Base-by-base conservation (phyloP, 2,329 filamentous ascomycete genomes). In the Cladophialophora exuberans region DNA sequence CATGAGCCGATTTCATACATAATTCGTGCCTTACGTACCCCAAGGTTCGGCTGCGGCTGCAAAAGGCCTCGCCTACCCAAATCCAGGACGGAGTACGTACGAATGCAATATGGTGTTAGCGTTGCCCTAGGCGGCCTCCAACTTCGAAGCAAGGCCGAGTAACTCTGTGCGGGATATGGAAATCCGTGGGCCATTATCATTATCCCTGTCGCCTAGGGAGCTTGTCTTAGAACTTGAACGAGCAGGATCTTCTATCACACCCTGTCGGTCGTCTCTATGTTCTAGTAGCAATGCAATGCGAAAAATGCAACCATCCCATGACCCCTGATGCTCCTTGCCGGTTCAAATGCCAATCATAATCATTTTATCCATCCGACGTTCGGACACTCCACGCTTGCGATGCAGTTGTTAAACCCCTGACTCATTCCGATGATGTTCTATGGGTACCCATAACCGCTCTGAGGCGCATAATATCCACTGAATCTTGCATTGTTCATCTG, bases 401-500 rank as follows among this genome's bases (percentile, higher is more conserved):
- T 54, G 51, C 43, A 38, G 36, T n/a, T n/a, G n/a, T n/a, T 25
- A 54, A 22, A 38, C 26, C 11, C 31, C 25, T 17, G 20, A 25
- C 11, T 15, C 25, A 30, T n/a, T 3, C 4, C 13, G 7, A 28
- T 28, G 4, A 30, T 28, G 20, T 2, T 52, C 28, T 46, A 52
- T 18, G 41, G 25, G 22, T 25, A 33, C 13, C 35, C 35, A 25
- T 46, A 31, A 11, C 33, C 47, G 3, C 47, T 17, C 3, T 18
- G 20, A 11, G 33, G 35, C 26, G 25, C 35, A 26, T 47, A 52
- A 25, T 54, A 42, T 5, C 51, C 55, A 28, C 41, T 45, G n/a
- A 46, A 46, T 44, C 45, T 35, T 10, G 55, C 38, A 38, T 44
- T 11, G 25, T 52, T 41, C 50, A 48, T 52, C 33, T 41, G 36